Evolutionary conservation across 495 filamentous ascomycete genomes (phyloP), one percentile per base, ranked within the genome.

Genomic region (Usnea hakonensis): DNA sequence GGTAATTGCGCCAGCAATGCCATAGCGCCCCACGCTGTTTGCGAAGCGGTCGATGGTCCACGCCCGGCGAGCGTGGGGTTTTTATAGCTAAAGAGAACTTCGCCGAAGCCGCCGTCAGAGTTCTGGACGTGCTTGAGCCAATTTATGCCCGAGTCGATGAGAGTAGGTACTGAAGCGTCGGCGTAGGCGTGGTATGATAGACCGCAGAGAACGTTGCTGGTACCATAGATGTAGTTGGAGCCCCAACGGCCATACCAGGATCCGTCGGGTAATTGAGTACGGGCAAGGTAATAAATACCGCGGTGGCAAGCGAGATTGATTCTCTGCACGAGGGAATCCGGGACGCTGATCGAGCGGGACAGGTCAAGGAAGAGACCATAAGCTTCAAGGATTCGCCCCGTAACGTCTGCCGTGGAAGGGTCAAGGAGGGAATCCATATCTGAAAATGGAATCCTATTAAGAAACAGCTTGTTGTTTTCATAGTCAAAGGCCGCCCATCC

Each of bases 401-500:
- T 75, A 21, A 77, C 65, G 58, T 78, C 77, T 0, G 78, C 68
- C 1, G 61, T 65, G 2, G 70, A 73, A 1, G 70, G 65, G 48
- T 76, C 75, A 46, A 72, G 72, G 17, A 80, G 61, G 36, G 61
- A 67, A 17, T 74, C 70, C 76, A 77, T 79, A 56, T 80, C 78
- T 43, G 66, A 73, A 67, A 80, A 78, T 0, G 75, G 74, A 28
- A 76, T 76, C 50, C 72, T 71, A 57, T 78, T 75, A 2, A 78
- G 62, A 35, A 70, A 79, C 10, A 73, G 52, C 32, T 70, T 66
- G 63, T 78, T 67, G 58, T 78, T 78, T 1, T 73, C 65, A 2
- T 58, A 30, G 53, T 80, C 77, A 35, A 78, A 78, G 1, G 75
- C 73, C 23, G 65, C 76, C 75, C 76, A 80, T 0, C 76, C 76